Evolutionary conservation across 2,329 filamentous ascomycete species (phyloP).

Genomic region (Ceratocystiopsis sp.): DNA sequence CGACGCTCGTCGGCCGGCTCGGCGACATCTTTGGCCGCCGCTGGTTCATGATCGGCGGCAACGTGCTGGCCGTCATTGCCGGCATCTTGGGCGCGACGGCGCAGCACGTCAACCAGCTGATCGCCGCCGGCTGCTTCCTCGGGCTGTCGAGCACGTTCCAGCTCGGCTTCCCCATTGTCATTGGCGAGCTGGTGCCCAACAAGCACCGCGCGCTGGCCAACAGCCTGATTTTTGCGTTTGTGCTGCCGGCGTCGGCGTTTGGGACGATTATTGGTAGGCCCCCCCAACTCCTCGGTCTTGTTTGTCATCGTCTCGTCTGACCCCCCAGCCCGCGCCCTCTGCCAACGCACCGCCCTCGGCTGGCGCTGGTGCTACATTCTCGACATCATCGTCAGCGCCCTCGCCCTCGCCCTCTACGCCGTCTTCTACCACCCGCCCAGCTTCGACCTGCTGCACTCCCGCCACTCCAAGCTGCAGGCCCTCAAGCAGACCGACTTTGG

Average conservation of each 20-base stretch:
- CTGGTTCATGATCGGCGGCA: constrained; percentile 7
- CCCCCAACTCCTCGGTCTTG: too few species aligned
- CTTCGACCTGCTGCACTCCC: neutral
- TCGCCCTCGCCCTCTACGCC: neutral
- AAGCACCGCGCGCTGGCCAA: constrained; percentile 12
- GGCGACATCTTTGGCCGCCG: constrained; percentile 9
- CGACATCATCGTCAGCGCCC: neutral
- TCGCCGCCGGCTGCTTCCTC: constrained; percentile 14
- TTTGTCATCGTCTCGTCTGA: too few species aligned
- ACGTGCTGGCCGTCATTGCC: constrained; percentile 6
- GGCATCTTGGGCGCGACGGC: constrained; percentile 14
- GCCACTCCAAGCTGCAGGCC: neutral
- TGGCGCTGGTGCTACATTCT: neutral
- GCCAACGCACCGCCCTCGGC: too few species aligned
- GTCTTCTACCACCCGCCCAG: neutral
- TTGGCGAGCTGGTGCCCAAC: constrained; percentile 17
- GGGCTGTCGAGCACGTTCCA: constrained; percentile 16
- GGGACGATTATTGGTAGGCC: too few species aligned
- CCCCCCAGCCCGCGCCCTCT: too few species aligned
- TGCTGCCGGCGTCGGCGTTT: too few species aligned
- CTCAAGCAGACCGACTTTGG: constrained; percentile 3
- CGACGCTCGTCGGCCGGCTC: constrained; percentile 8
- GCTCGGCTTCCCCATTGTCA: constrained; percentile 17
- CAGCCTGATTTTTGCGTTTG: neutral
- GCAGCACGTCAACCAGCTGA: constrained; percentile 12